Base-by-base conservation (phyloP, 1,284 basidiomycete genomes). In the Kalmanozyma brasiliensis region DNA sequence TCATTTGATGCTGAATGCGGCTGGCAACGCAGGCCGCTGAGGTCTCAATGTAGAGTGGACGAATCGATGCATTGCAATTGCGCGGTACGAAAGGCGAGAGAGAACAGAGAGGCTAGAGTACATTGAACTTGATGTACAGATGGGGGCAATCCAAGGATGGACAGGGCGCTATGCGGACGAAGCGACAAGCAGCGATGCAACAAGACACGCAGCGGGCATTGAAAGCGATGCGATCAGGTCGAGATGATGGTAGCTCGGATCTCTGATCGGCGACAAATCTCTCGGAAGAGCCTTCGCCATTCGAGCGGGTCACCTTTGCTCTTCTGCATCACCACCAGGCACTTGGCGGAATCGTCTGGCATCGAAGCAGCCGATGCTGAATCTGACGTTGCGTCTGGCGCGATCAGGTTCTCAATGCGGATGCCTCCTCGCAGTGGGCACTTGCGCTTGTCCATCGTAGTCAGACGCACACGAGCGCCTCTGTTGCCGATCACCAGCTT, bases 231-330 rank as follows among this genome's bases (percentile, higher is more conserved):
- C n/a, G n/a, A n/a, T 66, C 43, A 71, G 6, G 62, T 71, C 51
- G 68, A 66, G 52, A 67, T 63, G 63, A 71, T 63, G 38, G 63
- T 59, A n/a, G 55, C 34, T 22, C 26, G 53, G 22, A 71, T 62
- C 24, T 63, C 63, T 5, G 55, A 32, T 11, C 59, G 47, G 10
- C 55, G 45, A 48, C 67, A 73, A n/a, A 78, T 26, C 56, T 69
- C 65, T 30, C 78, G 56, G 58, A 81, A 82, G 11, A 84, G 77
- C 30, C 80, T 71, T 37, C 82, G 65, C 83, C 83, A 84, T 57
- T 83, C 82, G 35, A 84, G 63, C 10, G 82, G 83, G 49, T 77
- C 78, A 17, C 83, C 83, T 65, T 81, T 81, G 44, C 76, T 75
- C 49, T 76, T 76, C 43, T 78, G 59, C 77, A 83, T 78, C 20